Base-by-base conservation (phyloP, 2,329 filamentous ascomycete genomes). In the Cadophora sp. region DNA sequence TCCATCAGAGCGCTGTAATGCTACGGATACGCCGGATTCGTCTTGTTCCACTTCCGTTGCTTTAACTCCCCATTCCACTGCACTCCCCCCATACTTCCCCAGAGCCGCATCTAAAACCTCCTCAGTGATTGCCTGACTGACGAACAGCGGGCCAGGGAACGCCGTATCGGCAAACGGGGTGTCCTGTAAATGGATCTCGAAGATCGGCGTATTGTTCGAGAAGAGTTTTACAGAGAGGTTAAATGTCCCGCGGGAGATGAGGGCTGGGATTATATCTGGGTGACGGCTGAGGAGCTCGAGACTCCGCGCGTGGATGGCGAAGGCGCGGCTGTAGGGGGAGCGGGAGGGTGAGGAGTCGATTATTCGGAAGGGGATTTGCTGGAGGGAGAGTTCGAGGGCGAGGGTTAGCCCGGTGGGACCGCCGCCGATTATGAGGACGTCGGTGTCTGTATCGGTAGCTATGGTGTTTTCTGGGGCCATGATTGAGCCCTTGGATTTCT, bases 201-300 rank as follows among this genome's bases (percentile, higher is more conserved):
- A 73, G 11, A 76, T 73, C 27, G 74, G 73, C 41, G 76, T 75
- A 33, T 74, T 69, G 67, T 79, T 76, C 62, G 79, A 73, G 64
- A 79, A 82, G 14, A 83, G 65, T 13, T 79, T 78, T 9, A 79
- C 75, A 11, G 80, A 81, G 16, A 70, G 69, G n/a, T 80, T 74
- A 20, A 77, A 71, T 55, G 78, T 78, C 20, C 82, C 82, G 5
- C 73, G 72, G 1, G 71, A 67, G 2, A 82, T 53, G 30, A 84
- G 70, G 3, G 74, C 73, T 13, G 80, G 75, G 8, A 78, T 73
- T 39, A 82, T 70, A 5, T 76, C 75, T 56, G n/a, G 27, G 53
- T 85, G 79, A 47, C 84, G 83, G 56, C 79, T 79, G 59, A 85
- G 80, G 27, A 85, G 76, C 70, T 87, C 84, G 9, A 84, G 72